Percentiles rank a stretch among this genome's conserved stretches.
phyloP scores from a whole-genome alignment of 2,329 filamentous ascomycete genomes.

The Cladosporium sp. region DNA sequence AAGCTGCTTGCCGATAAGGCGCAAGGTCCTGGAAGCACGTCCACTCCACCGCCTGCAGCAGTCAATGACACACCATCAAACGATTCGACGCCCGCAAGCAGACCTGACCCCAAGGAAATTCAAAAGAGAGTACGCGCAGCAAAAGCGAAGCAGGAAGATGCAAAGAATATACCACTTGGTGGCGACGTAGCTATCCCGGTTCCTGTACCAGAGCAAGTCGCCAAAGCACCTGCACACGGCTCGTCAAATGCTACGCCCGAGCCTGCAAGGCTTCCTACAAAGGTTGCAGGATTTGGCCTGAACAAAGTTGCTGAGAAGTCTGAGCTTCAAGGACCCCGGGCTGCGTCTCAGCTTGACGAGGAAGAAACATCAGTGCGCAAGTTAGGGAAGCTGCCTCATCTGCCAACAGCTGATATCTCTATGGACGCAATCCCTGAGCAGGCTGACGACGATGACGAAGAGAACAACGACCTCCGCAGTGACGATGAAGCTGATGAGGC shows the following conservation, averaged over 20 bases:
- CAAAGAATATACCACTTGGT: slow-evolving; percentile 41
- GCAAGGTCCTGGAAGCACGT: slow-evolving; percentile 17
- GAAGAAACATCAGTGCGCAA: slow-evolving; percentile 84
- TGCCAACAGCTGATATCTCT: slow-evolving; percentile 54
- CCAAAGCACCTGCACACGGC: slow-evolving; percentile 9
- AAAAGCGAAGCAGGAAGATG: slow-evolving; percentile 45
- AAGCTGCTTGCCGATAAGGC: slow-evolving; percentile 63
- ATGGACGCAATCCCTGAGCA: slow-evolving; percentile 39
- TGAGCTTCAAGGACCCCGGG: slow-evolving; percentile 57
- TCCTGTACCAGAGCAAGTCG: slow-evolving; percentile 26
- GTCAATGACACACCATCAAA: slow-evolving; percentile 43
- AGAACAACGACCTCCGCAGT: slow-evolving; percentile 71
- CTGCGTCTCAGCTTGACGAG: slow-evolving; percentile 76
- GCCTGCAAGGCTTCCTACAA: slow-evolving; percentile 44
- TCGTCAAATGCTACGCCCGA: slow-evolving; percentile 31
- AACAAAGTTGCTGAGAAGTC: slow-evolving; percentile 61
- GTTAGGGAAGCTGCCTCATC: slow-evolving; percentile 81
- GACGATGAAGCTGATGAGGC: slow-evolving; percentile 87
- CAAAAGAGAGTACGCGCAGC: slow-evolving; percentile 69
- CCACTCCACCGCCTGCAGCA: slow-evolving; percentile 17
- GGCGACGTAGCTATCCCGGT: slow-evolving; percentile 48
- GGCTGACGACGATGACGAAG: slow-evolving; percentile 48
- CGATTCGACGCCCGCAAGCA: slow-evolving; percentile 61
- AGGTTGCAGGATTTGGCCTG: slow-evolving; percentile 81
- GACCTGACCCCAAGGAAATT: slow-evolving; percentile 83